phyloP scores from a whole-genome alignment of 1,139 yeast genomes.

The Suhomyces anneliseae region DNA sequence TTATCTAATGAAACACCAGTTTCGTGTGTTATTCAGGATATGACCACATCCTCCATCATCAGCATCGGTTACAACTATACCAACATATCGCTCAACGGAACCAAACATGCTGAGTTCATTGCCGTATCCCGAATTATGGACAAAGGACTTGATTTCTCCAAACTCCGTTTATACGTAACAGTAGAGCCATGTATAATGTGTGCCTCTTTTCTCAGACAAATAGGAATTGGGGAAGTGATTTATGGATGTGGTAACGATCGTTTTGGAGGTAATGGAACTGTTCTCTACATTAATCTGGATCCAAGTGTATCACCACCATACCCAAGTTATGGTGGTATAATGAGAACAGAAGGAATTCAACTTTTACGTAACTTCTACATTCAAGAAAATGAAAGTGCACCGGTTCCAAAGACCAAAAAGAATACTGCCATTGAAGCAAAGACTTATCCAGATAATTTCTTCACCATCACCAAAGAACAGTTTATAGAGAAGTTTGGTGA shows the following conservation, averaged over 20 bases:
- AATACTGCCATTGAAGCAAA: conserved; percentile 69
- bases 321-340: conserved; percentile 71
- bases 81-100: conserved; percentile 80
- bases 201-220: conserved; percentile 85
- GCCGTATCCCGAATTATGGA: conserved; percentile 36
- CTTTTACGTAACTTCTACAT: conserved; percentile 79
- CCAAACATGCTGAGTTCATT: conserved; percentile 88
- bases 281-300: conserved; percentile 61
- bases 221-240: conserved; percentile 68
- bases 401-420: conserved; percentile 73
- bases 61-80: conserved; percentile 87
- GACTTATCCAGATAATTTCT: conserved; percentile 55
- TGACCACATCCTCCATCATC: conserved; percentile 47
- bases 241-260: conserved; percentile 95
- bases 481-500: conserved; percentile 53
- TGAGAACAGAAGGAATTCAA: conserved; percentile 79
- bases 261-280: conserved; percentile 96
- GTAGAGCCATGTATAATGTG: conserved; percentile 99
- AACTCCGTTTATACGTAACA: conserved; percentile 74
- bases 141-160: conserved; percentile 50
- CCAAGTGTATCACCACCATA: conserved; percentile 42
- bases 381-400: conserved; percentile 83
- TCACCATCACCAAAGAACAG: conserved; percentile 39
- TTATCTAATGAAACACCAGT: conserved; percentile 68
- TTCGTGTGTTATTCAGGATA: conserved; percentile 64